Percentiles rank a stretch among this genome's conserved stretches.
Evolutionary conservation across 371 early-diverging fungal species (phyloP).

Genomic region (Saksenaea vasiformis): DNA sequence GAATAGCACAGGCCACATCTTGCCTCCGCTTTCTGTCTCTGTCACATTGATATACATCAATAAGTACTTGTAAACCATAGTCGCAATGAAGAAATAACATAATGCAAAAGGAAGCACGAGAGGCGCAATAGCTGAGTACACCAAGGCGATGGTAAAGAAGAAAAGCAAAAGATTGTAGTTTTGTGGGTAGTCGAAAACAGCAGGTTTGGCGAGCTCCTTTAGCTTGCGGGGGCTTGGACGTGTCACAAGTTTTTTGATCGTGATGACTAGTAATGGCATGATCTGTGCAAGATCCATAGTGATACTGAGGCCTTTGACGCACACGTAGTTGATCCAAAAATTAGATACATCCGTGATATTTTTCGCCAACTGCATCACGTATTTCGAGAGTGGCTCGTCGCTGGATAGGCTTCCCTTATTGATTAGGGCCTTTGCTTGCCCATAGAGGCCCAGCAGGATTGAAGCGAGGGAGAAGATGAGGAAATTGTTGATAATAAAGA

Average conservation of each 20-base stretch:
- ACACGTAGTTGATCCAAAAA: conserved; percentile 76
- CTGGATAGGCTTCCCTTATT: conserved; percentile 38
- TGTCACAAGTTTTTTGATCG: conserved; percentile 62
- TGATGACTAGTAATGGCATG: conserved; percentile 59
- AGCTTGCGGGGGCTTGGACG: conserved; percentile 76
- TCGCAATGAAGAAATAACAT: conserved; percentile 65
- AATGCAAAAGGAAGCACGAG: conserved; percentile 69
- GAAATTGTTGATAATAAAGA: conserved; percentile 72
- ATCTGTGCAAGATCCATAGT: conserved; percentile 72
- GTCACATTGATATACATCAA: conserved; percentile 62
- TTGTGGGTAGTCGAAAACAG: conserved; percentile 70
- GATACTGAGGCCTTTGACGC: conserved; percentile 54
- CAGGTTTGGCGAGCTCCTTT: conserved; percentile 63
- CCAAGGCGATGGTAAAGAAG: conserved; percentile 69
- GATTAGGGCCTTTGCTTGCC: conserved; percentile 44
- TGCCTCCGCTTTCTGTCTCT: conserved; percentile 71
- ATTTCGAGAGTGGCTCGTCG: conserved; percentile 9
- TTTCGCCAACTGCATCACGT: conserved; percentile 36
- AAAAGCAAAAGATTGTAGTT: conserved; percentile 74
- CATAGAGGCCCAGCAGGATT: conserved; percentile 58
- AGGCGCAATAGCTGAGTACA: conserved; percentile 77
- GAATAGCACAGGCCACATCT: conserved; percentile 76
- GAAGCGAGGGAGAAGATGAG: conserved; percentile 63
- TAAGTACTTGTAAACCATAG: conserved; percentile 68
- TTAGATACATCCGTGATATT: conserved; percentile 45